These are phyloP conservation scores for Penicillium paneum DNA, from an alignment of 2,329 filamentous ascomycete species.

Conservation along the genomic window DNA sequence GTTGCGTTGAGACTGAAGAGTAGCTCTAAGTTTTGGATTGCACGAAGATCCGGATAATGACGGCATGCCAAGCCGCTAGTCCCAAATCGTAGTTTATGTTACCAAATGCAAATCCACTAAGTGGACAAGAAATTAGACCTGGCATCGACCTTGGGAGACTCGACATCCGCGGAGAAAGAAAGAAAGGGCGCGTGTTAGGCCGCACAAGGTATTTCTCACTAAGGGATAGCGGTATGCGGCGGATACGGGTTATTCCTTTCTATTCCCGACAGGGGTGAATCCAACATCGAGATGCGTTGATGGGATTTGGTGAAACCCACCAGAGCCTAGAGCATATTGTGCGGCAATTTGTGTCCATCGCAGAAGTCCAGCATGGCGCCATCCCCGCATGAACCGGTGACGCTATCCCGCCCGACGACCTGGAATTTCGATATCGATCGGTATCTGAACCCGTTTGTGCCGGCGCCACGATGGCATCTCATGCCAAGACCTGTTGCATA, in stretches of 20 bases:
- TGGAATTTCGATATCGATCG: slow-evolving; percentile 70
- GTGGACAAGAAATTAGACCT: slow-evolving; percentile 19
- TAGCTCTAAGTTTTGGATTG: background rate
- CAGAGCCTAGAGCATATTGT: background rate
- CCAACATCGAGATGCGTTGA: background rate
- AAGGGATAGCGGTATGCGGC: background rate
- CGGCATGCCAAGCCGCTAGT: slow-evolving; percentile 26
- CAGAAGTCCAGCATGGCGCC: slow-evolving; percentile 4
- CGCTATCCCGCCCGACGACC: slow-evolving; percentile 23
- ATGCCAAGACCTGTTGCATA: slow-evolving; percentile 65
- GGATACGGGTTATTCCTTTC: background rate
- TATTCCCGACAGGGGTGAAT: slow-evolving; percentile 3
- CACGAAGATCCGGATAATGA: background rate
- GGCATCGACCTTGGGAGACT: background rate
- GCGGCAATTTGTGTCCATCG: background rate
- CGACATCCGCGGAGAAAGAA: slow-evolving; percentile 17
- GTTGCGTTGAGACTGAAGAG: background rate
- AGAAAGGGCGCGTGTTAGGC: slow-evolving; percentile 1
- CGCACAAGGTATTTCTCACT: background rate
- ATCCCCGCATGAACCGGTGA: slow-evolving; percentile 1
- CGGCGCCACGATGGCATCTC: slow-evolving; percentile 60
- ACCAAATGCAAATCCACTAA: slow-evolving; percentile 36
- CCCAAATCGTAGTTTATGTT: slow-evolving; percentile 32
- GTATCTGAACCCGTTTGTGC: slow-evolving; percentile 69
- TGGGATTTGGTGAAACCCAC: background rate